Evolutionary conservation across 805 yeast genomes (phyloP).

Genomic region (Teunomyces aglyptinius): DNA sequence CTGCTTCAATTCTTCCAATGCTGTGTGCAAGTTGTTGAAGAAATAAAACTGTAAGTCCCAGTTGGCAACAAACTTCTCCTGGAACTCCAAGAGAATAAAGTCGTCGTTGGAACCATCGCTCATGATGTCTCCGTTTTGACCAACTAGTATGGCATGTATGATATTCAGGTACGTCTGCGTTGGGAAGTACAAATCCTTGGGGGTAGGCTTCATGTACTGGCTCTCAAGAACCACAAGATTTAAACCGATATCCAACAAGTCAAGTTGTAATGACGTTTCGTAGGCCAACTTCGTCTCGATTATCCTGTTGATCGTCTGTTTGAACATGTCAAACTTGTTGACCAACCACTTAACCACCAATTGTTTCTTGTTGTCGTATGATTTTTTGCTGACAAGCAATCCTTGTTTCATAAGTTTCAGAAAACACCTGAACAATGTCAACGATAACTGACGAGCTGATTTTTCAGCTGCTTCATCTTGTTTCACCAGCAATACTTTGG

Average conservation of each 20-base stretch:
- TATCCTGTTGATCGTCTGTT: conserved; percentile 41
- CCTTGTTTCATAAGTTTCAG: conserved; percentile 45
- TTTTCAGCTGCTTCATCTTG: conserved; percentile 26
- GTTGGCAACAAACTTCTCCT: conserved; percentile 49
- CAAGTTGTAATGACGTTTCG: conserved; percentile 52
- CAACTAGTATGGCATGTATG: conserved; percentile 28
- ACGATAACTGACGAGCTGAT: conserved; percentile 39
- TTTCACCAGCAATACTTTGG: conserved; percentile 11
- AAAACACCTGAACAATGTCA: conserved; percentile 48
- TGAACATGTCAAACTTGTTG: conserved; percentile 55
- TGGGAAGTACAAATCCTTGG: conserved; percentile 63
- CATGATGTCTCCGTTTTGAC: conserved; percentile 35
- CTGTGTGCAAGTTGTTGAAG: conserved; percentile 45
- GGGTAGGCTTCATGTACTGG: conserved; percentile 46
- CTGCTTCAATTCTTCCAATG: conserved; percentile 19
- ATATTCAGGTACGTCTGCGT: conserved; percentile 46
- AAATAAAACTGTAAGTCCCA: conserved; percentile 82
- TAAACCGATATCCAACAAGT: conserved; percentile 52
- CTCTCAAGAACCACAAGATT: conserved; percentile 59
- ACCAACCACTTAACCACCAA: conserved; percentile 63
- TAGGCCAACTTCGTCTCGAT: conserved; percentile 41
- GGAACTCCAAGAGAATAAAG: conserved; percentile 54
- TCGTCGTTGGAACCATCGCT: conserved; percentile 49
- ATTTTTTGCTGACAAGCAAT: conserved; percentile 32
- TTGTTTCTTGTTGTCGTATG: conserved; percentile 43